Conservation (phyloP, 2,329 filamentous ascomycete species). For the Sclerotinia nivalis region DNA sequence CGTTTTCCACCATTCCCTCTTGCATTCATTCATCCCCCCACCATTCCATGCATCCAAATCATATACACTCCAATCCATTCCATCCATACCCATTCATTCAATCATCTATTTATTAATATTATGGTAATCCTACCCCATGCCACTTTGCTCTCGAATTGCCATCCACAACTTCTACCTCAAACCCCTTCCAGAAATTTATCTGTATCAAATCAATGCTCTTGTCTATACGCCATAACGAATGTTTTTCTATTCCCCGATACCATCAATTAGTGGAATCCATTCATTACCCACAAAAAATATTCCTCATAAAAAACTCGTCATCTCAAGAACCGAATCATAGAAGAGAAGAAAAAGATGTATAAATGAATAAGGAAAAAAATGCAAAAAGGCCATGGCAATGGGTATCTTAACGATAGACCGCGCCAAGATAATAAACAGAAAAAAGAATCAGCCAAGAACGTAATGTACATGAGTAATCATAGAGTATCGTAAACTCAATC, state of each 20-base stretch:
- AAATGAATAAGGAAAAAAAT: slow-evolving; percentile 15
- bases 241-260: slow-evolving; percentile 11
- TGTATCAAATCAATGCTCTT: not conserved
- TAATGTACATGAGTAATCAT: slow-evolving; percentile 25
- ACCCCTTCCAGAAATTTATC: not conserved
- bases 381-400: slow-evolving; percentile 16
- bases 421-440: slow-evolving; percentile 20
- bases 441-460: slow-evolving; percentile 20
- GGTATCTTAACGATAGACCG: slow-evolving; percentile 24
- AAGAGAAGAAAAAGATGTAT: slow-evolving; percentile 9
- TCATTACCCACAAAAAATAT: slow-evolving; percentile 3
- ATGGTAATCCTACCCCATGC: slow-evolving; percentile 3
- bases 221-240: slow-evolving; percentile 16
- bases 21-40: not conserved
- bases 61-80: slow-evolving; percentile 15
- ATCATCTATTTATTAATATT: slow-evolving; percentile 22
- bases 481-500: slow-evolving; percentile 34
- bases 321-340: slow-evolving; percentile 6
- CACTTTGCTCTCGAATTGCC: not conserved
- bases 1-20: not conserved
- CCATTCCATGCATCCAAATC: slow-evolving; percentile 10
- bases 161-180: not conserved
- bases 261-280: slow-evolving; percentile 10
- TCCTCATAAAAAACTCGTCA: slow-evolving; percentile 11
- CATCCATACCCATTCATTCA: slow-evolving; percentile 1